A percentile compares a stretch with the other conserved stretches of the same genome.
Evolutionary conservation across 306 rosid species (phyloP).

Genomic region (Cicer bijugum): DNA sequence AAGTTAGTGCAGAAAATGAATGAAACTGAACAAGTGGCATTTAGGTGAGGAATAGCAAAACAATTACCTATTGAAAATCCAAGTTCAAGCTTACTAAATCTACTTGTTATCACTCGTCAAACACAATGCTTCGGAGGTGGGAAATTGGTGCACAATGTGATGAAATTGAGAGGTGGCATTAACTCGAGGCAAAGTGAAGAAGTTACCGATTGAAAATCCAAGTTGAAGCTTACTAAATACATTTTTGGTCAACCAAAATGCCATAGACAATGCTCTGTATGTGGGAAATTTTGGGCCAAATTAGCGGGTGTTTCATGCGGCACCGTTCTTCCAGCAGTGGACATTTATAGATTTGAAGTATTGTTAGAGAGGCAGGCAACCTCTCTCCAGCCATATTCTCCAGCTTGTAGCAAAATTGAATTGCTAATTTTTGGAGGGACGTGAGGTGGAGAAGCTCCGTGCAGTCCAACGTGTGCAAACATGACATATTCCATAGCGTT

Average conservation of each 20-base stretch:
- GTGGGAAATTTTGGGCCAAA: slow-evolving; percentile 15
- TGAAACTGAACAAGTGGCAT: no score
- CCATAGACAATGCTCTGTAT: no score
- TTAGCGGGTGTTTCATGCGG: not conserved
- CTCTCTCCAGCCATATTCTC: not conserved
- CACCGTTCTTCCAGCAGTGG: not conserved
- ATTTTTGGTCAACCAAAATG: fast-evolving
- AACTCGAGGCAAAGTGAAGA: no score
- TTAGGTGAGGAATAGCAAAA: no score
- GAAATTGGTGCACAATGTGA: no score
- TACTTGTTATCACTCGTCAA: no score
- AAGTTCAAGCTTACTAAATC: no score
- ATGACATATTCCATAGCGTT: fast-evolving
- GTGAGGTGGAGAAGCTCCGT: slow-evolving; percentile 2
- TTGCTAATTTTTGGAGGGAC: not conserved
- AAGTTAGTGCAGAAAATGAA: no score
- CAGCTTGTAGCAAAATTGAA: fast-evolving
- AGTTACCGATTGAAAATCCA: no score
- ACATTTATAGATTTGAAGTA: not conserved
- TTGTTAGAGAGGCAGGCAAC: not conserved
- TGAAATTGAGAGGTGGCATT: no score
- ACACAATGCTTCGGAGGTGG: no score
- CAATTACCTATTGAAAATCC: no score
- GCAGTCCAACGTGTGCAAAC: not conserved
- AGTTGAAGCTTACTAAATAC: not conserved